Base-by-base conservation (phyloP, 192 early-diverging fungal species). In the Backusella tuberculispora region DNA sequence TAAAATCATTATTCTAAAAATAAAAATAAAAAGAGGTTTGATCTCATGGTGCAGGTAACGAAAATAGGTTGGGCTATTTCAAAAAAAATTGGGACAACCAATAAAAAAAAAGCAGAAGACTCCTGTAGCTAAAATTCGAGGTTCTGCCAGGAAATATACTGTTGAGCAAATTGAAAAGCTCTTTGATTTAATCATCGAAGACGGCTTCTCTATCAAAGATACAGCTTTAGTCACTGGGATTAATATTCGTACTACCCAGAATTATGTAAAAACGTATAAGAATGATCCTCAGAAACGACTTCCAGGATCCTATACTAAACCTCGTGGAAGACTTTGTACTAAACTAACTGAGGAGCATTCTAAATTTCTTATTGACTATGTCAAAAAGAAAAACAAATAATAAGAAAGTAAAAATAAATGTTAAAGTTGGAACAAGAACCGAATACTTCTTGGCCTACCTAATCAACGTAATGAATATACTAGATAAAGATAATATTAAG, bases 221-320 rank as follows among this genome's bases (percentile, higher is more conserved):
- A 40, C 63, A n/a, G 63, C 63, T 60, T 47, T 74, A 43, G 42
- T 42, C 53, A 65, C 72, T 65, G 72, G 72, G 48, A 74, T 74
- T 74, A 74, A 74, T 41, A 42, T 66, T 26, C 48, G 63, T 10
- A 74, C 72, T 42, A 43, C 72, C 6, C 72, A 74, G 50, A 48
- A 74, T 60, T 74, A 74, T 26, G 50, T 74, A 10, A 74, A 74
- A 48, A 74, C 53, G 6, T 74, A 74, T 74, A 74, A 74, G 9
- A 50, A 65, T 47, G 72, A 74, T 63, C 56, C 56, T 42, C 46
- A 66, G 60, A 45, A 46, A 66, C 63, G 65, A 41, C 60, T 74
- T 60, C 63, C 73, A 37, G 69, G 44, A 47, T 47, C 46, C 38
- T 53, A 53, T 71, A 6, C 21, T 37, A 71, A 71, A 53, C 69